phyloP scores from a whole-genome alignment of 306 rosid species.

The Quercus mongolica region DNA sequence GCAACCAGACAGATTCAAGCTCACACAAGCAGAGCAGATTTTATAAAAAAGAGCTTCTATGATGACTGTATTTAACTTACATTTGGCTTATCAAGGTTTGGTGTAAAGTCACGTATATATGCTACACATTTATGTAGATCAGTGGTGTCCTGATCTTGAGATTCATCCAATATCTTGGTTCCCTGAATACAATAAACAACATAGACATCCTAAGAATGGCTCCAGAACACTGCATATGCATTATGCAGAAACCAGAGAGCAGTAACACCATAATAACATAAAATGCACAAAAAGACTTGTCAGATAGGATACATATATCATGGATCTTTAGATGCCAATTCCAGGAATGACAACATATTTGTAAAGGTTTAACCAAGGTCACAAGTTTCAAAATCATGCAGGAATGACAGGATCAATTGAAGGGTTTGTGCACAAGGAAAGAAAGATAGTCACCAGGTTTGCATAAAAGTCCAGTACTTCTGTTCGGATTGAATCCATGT shows the following conservation, averaged over 20 bases:
- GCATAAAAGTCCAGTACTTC: slow-evolving; percentile 75
- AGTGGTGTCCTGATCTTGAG: slow-evolving; percentile 92
- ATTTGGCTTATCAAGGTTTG: slow-evolving; percentile 42
- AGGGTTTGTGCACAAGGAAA: background rate
- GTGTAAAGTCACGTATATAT: slow-evolving; percentile 46
- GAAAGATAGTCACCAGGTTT: slow-evolving; percentile 40
- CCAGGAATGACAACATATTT: background rate
- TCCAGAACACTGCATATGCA: slow-evolving; percentile 1
- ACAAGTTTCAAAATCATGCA: background rate
- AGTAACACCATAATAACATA: background rate
- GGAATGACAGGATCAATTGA: background rate
- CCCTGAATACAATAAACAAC: slow-evolving; percentile 56
- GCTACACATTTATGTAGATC: slow-evolving; percentile 89
- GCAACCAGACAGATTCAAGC: background rate
- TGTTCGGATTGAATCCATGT: slow-evolving; percentile 79
- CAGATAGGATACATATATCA: background rate
- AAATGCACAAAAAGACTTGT: background rate
- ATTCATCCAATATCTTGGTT: slow-evolving; percentile 65
- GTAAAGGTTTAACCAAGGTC: background rate
- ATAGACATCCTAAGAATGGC: slow-evolving; percentile 25
- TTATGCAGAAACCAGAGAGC: background rate
- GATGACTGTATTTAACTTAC: slow-evolving; percentile 43
- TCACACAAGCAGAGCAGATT: slow-evolving; percentile 1
- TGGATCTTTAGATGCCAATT: background rate
- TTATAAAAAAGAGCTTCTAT: background rate